Conservation (phyloP, 163 green algal genomes). For the Chloromonas sp. region DNA sequence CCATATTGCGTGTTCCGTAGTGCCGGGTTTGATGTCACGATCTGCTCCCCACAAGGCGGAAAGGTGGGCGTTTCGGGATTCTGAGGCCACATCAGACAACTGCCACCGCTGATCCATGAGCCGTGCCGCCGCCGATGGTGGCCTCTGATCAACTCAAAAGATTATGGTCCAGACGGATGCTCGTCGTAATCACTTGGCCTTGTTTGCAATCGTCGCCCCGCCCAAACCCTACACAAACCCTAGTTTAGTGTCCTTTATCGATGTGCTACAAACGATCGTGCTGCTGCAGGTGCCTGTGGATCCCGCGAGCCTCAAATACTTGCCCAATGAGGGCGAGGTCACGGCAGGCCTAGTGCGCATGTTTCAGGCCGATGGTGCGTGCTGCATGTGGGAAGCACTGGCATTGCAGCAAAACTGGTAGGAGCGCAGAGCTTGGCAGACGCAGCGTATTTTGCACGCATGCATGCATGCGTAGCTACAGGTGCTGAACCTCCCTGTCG, state of each 20-base stretch:
- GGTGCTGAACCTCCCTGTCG: too few species aligned
- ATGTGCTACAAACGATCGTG: too few species aligned
- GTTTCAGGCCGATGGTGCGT: neutral
- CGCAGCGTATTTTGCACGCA: neutral
- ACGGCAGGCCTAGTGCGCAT: neutral
- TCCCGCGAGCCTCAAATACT: neutral
- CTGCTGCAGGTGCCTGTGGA: neutral
- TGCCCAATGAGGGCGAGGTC: neutral
- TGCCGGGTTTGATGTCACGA: neutral
- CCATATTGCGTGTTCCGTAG: neutral
- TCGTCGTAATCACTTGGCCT: too few species aligned
- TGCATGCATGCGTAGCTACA: too few species aligned
- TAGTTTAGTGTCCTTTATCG: too few species aligned
- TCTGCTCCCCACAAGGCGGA: neutral
- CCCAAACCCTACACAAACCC: neutral
- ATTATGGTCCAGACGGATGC: too few species aligned
- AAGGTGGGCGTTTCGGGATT: neutral
- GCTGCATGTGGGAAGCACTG: neutral
- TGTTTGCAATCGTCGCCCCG: neutral
- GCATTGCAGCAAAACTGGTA: neutral
- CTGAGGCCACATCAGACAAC: neutral
- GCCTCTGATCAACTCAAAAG: too few species aligned
- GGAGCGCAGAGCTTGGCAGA: neutral
- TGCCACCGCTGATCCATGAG: neutral
- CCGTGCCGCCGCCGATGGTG: too few species aligned